A percentile compares a stretch with the other conserved stretches of the same genome.
phyloP scores from a whole-genome alignment of 73 alveolate genomes.

The Stentor coeruleus region DNA sequence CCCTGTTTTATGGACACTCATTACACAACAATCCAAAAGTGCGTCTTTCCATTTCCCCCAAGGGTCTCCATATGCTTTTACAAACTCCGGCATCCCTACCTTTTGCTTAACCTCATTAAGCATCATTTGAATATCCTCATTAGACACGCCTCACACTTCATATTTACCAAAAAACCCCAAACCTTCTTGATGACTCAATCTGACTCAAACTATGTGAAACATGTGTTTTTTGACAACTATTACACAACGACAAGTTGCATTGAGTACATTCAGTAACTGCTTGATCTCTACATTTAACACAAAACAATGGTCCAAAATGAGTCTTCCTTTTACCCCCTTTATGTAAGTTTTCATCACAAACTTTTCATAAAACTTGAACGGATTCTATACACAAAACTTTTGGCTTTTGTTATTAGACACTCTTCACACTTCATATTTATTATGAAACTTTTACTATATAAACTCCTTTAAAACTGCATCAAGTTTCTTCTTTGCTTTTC shows the following conservation, averaged over 20 bases:
- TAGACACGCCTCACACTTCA: neutral
- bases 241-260: neutral
- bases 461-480: slow-evolving; percentile 9
- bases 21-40: too few species aligned
- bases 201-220: neutral
- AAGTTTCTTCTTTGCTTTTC: slow-evolving; percentile 86
- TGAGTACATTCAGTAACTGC: neutral
- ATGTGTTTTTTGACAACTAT: neutral
- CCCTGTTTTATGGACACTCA: too few species aligned
- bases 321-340: slow-evolving; percentile 22
- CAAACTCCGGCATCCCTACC: neutral
- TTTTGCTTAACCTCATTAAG: neutral
- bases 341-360: slow-evolving; percentile 29
- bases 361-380: slow-evolving; percentile 10
- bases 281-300: neutral
- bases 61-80: neutral
- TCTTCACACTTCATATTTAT: slow-evolving; percentile 26
- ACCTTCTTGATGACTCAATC: neutral
- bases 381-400: slow-evolving; percentile 26
- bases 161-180: slow-evolving; percentile 9
- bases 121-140: neutral
- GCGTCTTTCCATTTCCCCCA: neutral
- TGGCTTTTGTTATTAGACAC: slow-evolving; percentile 10
- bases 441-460: too few species aligned
- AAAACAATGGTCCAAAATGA: slow-evolving; percentile 13